These are phyloP conservation scores for Psilocybe cyanescens DNA, from an alignment of 768 basidiomycete genomes.

Conservation along the genomic window DNA sequence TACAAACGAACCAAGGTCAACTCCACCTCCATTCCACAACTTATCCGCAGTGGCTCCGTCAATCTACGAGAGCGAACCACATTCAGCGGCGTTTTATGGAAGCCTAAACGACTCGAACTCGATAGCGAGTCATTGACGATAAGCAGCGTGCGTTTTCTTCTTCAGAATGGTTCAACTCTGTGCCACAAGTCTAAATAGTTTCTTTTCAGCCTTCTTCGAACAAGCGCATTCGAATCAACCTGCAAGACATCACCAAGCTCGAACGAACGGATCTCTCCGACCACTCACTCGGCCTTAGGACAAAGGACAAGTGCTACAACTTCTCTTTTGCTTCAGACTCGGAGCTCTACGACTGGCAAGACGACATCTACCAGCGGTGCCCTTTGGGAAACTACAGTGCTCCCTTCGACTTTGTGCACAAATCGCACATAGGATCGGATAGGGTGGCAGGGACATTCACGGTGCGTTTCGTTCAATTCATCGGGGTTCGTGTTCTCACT, in stretches of 20 bases:
- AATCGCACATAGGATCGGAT: slow-evolving; percentile 41
- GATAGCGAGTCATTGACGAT: slow-evolving; percentile 25
- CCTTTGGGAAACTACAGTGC: slow-evolving; percentile 37
- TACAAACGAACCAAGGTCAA: slow-evolving; percentile 10
- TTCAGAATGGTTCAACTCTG: not conserved
- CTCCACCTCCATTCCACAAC: slow-evolving; percentile 11
- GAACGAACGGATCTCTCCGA: slow-evolving; percentile 42
- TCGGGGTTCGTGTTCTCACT: not conserved
- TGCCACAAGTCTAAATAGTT: slow-evolving; percentile 4
- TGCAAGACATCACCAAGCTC: slow-evolving; percentile 38
- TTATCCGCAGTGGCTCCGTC: slow-evolving; percentile 24
- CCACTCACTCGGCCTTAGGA: slow-evolving; percentile 38
- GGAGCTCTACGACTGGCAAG: slow-evolving; percentile 50
- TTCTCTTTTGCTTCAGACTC: slow-evolving; percentile 41
- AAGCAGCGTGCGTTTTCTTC: slow-evolving; percentile 23
- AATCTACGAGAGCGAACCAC: slow-evolving; percentile 24
- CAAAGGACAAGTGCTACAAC: slow-evolving; percentile 34
- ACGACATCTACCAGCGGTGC: slow-evolving; percentile 45
- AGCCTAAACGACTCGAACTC: slow-evolving; percentile 26
- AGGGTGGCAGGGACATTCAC: slow-evolving; percentile 31
- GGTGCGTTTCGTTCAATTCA: slow-evolving; percentile 23
- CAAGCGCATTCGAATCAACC: slow-evolving; percentile 30
- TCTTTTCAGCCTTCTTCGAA: slow-evolving; percentile 22
- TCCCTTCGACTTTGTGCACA: slow-evolving; percentile 44
- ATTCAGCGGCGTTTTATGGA: slow-evolving; percentile 27